Base-by-base conservation (phyloP, 805 yeast species). In the Saccharomyces cerevisiae region DNA sequence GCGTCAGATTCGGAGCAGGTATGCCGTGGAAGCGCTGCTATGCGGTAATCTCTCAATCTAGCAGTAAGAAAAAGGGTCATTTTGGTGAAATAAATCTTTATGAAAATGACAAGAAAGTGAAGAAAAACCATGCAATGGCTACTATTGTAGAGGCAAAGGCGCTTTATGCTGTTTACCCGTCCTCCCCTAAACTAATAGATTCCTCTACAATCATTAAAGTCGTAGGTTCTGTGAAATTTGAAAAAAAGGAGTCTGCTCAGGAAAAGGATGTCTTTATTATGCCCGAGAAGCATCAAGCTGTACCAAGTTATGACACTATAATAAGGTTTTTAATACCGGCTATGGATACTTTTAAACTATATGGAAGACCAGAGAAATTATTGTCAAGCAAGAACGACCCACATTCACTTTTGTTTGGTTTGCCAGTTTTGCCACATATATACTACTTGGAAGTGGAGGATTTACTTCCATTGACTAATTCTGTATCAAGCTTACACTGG, bases 21-120 rank as follows among this genome's bases (percentile, higher is more conserved):
- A 89, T 89, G 96, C 96, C 97, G 1, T 94, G 97, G 97, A 87
- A 85, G 66, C 79, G 96, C 55, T 92, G 97, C 66, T 94, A 81
- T 74, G 92, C 96, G 2, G 96, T 91, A 10, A 80, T 92, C 54
- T 87, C 87, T 60, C 91, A 91, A 60, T 73, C 90, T 62, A 59
- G 74, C 41, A 65, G 77, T 63, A 83, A 69, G 59, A 68, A 70
- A 55, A 70, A 70, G 49, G 62, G 67, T 46, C 56, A 58, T 5
- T 75, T 79, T 13, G 97, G 97, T 30, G 77, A 83, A 60, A 81
- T 89, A 26, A 74, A 81, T n/a, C 86, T 94, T 60, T 94, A 80
- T 71, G 96, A 89, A 69, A 84, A 79, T 63, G 96, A 89, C 53
- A 87, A 86, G 65, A 82, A 82, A 60, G 73, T 73, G 41, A 85